Base-by-base conservation (phyloP, 1,284 basidiomycete genomes). In the Sanguinoderma infundibulare region DNA sequence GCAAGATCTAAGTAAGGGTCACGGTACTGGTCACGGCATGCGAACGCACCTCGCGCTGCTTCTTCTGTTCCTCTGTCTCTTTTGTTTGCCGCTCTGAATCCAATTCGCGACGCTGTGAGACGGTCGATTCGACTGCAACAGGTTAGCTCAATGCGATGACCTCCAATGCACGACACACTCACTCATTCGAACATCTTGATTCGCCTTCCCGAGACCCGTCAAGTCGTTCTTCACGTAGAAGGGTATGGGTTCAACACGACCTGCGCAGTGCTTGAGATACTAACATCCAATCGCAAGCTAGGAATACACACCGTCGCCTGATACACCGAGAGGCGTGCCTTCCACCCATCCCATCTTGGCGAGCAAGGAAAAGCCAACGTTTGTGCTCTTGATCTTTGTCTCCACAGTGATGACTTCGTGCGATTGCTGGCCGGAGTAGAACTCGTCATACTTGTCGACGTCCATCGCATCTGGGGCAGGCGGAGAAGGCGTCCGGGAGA, bases 261-360 rank as follows among this genome's bases (percentile, higher is more conserved):
- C 92, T 94, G 66, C 28, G 20, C 17, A 24, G 46, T 15, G 15
- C 22, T n/a, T 20, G 22, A n/a, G 15, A 26, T 9, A 28, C 34
- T 56, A 34, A 15, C 5, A 14, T 9, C 5, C 49, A 34, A 34
- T 4, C 17, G 24, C 47, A 42, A 28, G 44, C 34, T 20, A 14
- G 34, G 26, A 44, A 26, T 39, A 69, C 78, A 22, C 69, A 92
- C 91, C 91, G 59, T 92, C 87, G 20, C 81, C 84, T 57, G 90
- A 88, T n/a, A 90, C 67, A 10, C 92, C 91, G 2, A 94, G 77
- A 17, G 90, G 87, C 66, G 89, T 84, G 3, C 92, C 92, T 70
- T 92, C 89, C 0, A 81, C 77, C 92, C 92, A 94, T 7, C 92
- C 92, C 60, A 94, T 82, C 74, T 89, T 93, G 26, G 87, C 82